Base-by-base conservation (phyloP, 1,284 basidiomycete genomes). In the Meira miltonrushii region DNA sequence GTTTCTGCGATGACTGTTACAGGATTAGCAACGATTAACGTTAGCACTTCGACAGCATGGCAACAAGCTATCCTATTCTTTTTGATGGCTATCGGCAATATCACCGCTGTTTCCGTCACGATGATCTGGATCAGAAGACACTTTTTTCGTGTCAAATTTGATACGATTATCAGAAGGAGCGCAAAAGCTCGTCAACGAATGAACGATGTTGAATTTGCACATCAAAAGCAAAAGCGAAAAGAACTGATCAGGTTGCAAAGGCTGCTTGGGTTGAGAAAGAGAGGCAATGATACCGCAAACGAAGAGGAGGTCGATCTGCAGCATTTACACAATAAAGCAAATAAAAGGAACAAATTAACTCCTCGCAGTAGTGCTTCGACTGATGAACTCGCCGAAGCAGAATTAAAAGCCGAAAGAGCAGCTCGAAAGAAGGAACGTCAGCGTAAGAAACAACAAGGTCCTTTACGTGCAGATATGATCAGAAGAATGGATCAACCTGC, bases 1-100 rank as follows among this genome's bases (percentile, higher is more conserved):
- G 83, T 89, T 71, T 88, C 86, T 75, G 85, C 88, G 9, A 85
- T 90, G 81, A 86, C 86, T 2, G 87, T 90, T 59, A 89, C 87
- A 67, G 89, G 90, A 12, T 81, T 92, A 25, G 82, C 84, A 44
- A 86, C 88, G 5, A 81, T 89, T 66, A 85, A 91, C 76, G 78
- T 91, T 68, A 89, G 87, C 72, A 80, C 81, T 47, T 79, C 89
- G 69, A 91, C 88, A 1, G 79, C 80, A 49, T 88, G 85, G 81
- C 89, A 92, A 74, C 90, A 92, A 80, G 81, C 80, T 15, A 81
- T 92, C 21, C 71, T 91, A 21, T 77, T 75, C 60, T 57, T 78
- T 57, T 65, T 77, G 43, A 77, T 78, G 71, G 66, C 67, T 56
- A 58, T 74, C 21, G 77, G 77, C 46, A 78, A 77, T 62, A 66